phyloP scores from a whole-genome alignment of 306 rosid species.

The Rosa multiflora region DNA sequence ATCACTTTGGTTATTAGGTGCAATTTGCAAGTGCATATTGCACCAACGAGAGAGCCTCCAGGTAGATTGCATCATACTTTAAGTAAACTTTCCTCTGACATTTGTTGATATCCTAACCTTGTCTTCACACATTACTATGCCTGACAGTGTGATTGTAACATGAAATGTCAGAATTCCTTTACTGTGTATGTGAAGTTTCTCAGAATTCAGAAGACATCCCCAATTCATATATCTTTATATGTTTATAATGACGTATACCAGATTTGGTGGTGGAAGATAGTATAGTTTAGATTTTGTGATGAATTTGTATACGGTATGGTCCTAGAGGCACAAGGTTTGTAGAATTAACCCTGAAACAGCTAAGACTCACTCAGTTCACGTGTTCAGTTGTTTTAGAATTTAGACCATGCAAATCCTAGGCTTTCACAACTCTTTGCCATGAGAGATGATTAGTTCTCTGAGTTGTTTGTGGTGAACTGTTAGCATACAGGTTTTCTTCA shows the following conservation, averaged over 20 bases:
- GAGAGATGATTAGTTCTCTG: neutral
- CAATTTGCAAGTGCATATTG: neutral
- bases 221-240: neutral
- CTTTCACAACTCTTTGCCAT: neutral
- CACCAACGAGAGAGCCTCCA: too few relatives aligned
- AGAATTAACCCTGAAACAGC: neutral
- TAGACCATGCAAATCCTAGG: neutral
- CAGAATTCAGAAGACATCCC: neutral
- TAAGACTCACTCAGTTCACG: neutral
- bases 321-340: neutral
- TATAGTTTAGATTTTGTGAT: neutral
- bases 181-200: neutral
- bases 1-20: conserved; percentile 12
- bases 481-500: conserved; percentile 13
- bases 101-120: neutral
- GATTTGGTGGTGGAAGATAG: neutral
- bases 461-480: neutral
- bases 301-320: neutral
- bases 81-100: neutral
- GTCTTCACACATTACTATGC: neutral
- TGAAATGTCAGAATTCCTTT: neutral
- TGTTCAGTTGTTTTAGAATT: conserved; percentile 3
- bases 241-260: neutral
- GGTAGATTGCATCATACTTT: neutral
- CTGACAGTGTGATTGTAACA: neutral